Percentiles rank a stretch among this genome's conserved stretches.
Conservation (phyloP, 176 grass and related monocot genomes). For the Sorghum bicolor region Sorghum_bicolor_NCBIv3 NC_012878.2:14689501-14690000, state of each 20-base stretch:
- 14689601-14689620: too few species aligned
- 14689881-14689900: not conserved
- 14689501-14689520: not conserved
- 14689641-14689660: too few species aligned
- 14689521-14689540: not conserved
- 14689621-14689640: too few species aligned
- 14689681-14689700: too few species aligned
- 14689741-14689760: not conserved
- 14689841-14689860: not conserved
- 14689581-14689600: not conserved
- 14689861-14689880: slow-evolving; percentile 5
- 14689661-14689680: too few species aligned
- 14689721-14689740: not conserved
- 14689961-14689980: too few species aligned
- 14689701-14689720: too few species aligned
- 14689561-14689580: not conserved
- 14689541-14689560: not conserved
- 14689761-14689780: slow-evolving; percentile 16
- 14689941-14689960: too few species aligned
- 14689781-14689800: not conserved
- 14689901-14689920: too few species aligned
- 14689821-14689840: too few species aligned
- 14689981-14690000: too few species aligned
- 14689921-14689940: too few species aligned
- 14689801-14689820: not conserved